A percentile compares a stretch with the other conserved stretches of the same genome.
Conservation (phyloP, 2,329 filamentous ascomycete species). For the Hypoxylon sp. region DNA sequence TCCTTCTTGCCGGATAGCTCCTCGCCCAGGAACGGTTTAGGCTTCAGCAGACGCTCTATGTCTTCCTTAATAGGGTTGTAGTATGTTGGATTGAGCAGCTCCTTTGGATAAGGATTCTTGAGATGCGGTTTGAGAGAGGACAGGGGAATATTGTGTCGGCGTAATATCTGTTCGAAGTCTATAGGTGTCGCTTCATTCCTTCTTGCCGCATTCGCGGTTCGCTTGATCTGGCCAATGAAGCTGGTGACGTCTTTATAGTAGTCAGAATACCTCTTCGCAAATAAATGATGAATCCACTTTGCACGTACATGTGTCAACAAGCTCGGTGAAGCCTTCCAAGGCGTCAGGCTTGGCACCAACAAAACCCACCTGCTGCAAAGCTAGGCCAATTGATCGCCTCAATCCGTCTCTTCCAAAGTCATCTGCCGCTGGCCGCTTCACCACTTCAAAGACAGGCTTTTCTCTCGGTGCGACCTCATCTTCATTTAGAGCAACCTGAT, state of each 20-base stretch:
- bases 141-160: slow-evolving; percentile 66
- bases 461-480: neutral
- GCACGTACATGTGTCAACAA: slow-evolving; percentile 71
- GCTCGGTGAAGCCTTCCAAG: slow-evolving; percentile 70
- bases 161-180: slow-evolving; percentile 71
- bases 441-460: slow-evolving; percentile 32
- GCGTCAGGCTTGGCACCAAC: slow-evolving; percentile 68
- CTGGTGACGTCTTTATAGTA: slow-evolving; percentile 62
- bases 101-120: slow-evolving; percentile 65
- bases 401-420: slow-evolving; percentile 61
- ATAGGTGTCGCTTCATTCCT: slow-evolving; percentile 68
- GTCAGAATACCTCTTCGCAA: slow-evolving; percentile 47
- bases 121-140: slow-evolving; percentile 70
- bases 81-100: slow-evolving; percentile 59
- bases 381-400: slow-evolving; percentile 69
- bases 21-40: slow-evolving; percentile 64
- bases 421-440: slow-evolving; percentile 50
- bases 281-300: neutral
- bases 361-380: slow-evolving; percentile 72
- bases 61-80: slow-evolving; percentile 58
- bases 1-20: slow-evolving; percentile 73
- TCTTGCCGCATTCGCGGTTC: slow-evolving; percentile 64
- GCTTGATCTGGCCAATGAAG: slow-evolving; percentile 65
- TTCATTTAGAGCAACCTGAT: neutral
- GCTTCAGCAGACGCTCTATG: slow-evolving; percentile 57